Percentiles rank a stretch among this genome's conserved stretches.
These are phyloP conservation scores for Dacryopinax spathularia DNA, from an alignment of 768 basidiomycete genomes.

Conservation along the genomic window DNA sequence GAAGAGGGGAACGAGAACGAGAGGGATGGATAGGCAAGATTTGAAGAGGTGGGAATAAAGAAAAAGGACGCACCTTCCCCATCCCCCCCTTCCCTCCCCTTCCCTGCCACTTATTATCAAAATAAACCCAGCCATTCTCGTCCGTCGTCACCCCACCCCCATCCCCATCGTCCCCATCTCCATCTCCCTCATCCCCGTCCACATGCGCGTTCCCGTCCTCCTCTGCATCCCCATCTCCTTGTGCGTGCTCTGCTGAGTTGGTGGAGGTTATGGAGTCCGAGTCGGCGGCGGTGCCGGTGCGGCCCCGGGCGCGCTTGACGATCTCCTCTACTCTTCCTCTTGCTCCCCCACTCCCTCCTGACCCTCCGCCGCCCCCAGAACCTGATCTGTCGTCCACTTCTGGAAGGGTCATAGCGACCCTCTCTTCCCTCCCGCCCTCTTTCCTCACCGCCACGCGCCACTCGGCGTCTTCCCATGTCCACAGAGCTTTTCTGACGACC, in stretches of 20 bases:
- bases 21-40: neutral
- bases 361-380: slow-evolving; percentile 29
- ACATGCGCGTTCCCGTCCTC: neutral
- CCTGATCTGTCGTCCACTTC: slow-evolving; percentile 29
- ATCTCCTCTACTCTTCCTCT: slow-evolving; percentile 28
- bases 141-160: slow-evolving; percentile 38
- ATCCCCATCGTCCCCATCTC: slow-evolving; percentile 1
- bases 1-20: slow-evolving; percentile 4
- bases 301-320: slow-evolving; percentile 14
- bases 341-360: slow-evolving; percentile 38
- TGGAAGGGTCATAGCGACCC: slow-evolving; percentile 51
- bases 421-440: slow-evolving; percentile 38
- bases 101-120: slow-evolving; percentile 90
- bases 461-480: slow-evolving; percentile 85
- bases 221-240: slow-evolving; percentile 5
- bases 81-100: slow-evolving; percentile 62
- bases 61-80: slow-evolving; percentile 46
- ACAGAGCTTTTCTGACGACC: slow-evolving; percentile 60
- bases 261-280: slow-evolving; percentile 10
- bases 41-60: no score
- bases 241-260: slow-evolving; percentile 6
- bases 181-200: neutral
- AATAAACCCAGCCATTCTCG: slow-evolving; percentile 82
- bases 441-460: slow-evolving; percentile 56
- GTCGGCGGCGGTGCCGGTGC: slow-evolving; percentile 18